Percentiles rank a stretch among this genome's conserved stretches.
Conservation (phyloP, 176 grass and related monocot genomes). For the Rhipidocladum racemiflorum region DNA sequence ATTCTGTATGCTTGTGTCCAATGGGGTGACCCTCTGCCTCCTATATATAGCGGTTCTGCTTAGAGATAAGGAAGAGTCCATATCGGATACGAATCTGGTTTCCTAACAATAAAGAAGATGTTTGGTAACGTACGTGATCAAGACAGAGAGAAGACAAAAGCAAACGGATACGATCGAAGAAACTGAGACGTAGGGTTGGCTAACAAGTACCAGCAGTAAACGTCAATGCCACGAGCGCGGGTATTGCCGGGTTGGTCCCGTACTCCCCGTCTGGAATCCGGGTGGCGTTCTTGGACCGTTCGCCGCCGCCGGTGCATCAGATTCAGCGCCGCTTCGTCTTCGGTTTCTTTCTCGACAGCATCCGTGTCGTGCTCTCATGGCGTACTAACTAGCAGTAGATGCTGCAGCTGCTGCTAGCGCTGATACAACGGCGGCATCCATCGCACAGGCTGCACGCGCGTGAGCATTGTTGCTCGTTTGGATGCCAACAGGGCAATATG, state of each 20-base stretch:
- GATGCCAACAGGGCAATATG: too few relatives aligned
- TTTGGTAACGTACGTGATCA: too few relatives aligned
- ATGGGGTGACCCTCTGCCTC: too few relatives aligned
- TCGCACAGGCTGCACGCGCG: neutral
- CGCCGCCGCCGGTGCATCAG: neutral
- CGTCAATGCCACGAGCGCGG: neutral
- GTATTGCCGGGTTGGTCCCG: too few relatives aligned
- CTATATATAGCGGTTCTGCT: too few relatives aligned
- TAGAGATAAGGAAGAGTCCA: too few relatives aligned
- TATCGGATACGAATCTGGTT: too few relatives aligned
- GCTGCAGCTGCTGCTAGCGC: too few relatives aligned
- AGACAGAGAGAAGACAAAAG: too few relatives aligned
- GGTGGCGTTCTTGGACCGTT: neutral
- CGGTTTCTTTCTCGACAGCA: neutral
- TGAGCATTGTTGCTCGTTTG: neutral
- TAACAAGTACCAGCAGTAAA: neutral
- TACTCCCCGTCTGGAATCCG: neutral
- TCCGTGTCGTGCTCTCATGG: neutral
- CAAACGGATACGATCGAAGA: neutral
- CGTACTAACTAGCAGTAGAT: too few relatives aligned
- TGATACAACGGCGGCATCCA: neutral
- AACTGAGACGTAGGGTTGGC: neutral
- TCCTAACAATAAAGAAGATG: too few relatives aligned
- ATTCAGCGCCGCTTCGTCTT: neutral
- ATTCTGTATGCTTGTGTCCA: too few relatives aligned